Evolutionary conservation across 2,329 filamentous ascomycete genomes (phyloP), one percentile per base, ranked within the genome.

Genomic region (Sphaerulina vaccinii): DNA sequence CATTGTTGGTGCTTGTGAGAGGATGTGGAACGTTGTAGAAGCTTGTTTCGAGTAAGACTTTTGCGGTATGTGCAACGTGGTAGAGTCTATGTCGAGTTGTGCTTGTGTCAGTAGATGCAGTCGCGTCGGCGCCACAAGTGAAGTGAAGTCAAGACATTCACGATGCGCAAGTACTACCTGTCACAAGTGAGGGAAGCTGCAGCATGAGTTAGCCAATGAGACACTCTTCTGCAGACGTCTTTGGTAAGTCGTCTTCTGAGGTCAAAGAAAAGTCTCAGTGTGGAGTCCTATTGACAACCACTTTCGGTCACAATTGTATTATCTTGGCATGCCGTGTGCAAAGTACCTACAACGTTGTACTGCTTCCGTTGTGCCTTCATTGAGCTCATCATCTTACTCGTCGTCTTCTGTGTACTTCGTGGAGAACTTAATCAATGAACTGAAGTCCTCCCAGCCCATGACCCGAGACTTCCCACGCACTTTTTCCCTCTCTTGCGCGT

Each of bases 381-480:
- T n/a, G n/a, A n/a, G n/a, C n/a, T n/a, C n/a, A n/a, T n/a, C n/a
- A n/a, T n/a, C 8, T 47, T 38, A 62, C 10, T 62, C 64, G 46
- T 68, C 67, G 29, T 67, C 64, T 29, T 68, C 64, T 6, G 60
- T 61, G 44, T 60, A 70, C 3, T 52, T 56, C 22, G 56, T 55
- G 3, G 63, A 65, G 56, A 69, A 70, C 54, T 69, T 69, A 15
- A 70, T 55, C 43, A 68, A 36, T 5, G 63, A 66, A 37, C 55
- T 62, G 51, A 63, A 70, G 42, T 69, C 66, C 42, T 66, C 64
- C 53, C 60, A 68, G 0, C 67, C 68, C 16, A 51, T 16, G 2
- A 70, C 61, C 4, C 66, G 52, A 16, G 43, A 59, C 52, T 56
- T 64, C 0, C 62, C 61, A 21, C 55, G 56, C 9, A 60, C 52